phyloP scores from a whole-genome alignment of 1,284 basidiomycete genomes.

The Golubevia sp. region DNA sequence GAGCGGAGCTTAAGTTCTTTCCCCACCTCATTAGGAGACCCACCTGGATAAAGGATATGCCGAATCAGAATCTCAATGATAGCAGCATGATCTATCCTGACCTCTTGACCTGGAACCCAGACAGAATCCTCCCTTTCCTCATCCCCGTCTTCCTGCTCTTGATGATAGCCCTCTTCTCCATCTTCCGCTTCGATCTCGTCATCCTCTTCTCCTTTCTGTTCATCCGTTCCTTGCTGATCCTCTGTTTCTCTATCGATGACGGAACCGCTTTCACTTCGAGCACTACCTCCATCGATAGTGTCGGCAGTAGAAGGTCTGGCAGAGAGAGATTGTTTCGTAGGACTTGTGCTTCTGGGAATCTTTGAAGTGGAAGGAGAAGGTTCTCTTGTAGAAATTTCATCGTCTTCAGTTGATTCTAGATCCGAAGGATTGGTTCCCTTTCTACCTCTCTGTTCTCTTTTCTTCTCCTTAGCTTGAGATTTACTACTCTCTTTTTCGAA shows the following conservation, averaged over 20 bases:
- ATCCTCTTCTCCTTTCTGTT: slow-evolving; percentile 36
- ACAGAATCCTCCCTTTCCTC: slow-evolving; percentile 63
- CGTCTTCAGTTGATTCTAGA: not conserved
- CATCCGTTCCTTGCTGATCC: slow-evolving; percentile 39
- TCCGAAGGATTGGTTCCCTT: not conserved
- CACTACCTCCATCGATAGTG: slow-evolving; percentile 6
- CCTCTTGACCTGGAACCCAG: slow-evolving; percentile 91
- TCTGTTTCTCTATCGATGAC: slow-evolving; percentile 14
- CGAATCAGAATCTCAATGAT: slow-evolving; percentile 94
- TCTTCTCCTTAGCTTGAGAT: not conserved
- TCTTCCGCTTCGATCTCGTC: slow-evolving; percentile 60
- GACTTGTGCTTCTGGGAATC: not conserved
- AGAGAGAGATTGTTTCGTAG: not conserved
- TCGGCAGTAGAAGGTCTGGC: not conserved
- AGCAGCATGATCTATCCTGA: slow-evolving; percentile 85
- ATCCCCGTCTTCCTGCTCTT: slow-evolving; percentile 58
- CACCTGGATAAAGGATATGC: slow-evolving; percentile 83
- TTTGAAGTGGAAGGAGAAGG: not conserved
- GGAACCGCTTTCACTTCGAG: slow-evolving; percentile 10
- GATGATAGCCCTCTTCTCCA: slow-evolving; percentile 16
- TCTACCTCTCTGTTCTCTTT: not conserved
- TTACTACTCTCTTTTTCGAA: not conserved
- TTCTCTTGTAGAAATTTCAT: not conserved
- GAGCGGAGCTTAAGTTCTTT: not conserved
- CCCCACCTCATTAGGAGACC: slow-evolving; percentile 54